phyloP scores from a whole-genome alignment of 768 basidiomycete genomes.

The Coprinopsis strossmayeri region DNA sequence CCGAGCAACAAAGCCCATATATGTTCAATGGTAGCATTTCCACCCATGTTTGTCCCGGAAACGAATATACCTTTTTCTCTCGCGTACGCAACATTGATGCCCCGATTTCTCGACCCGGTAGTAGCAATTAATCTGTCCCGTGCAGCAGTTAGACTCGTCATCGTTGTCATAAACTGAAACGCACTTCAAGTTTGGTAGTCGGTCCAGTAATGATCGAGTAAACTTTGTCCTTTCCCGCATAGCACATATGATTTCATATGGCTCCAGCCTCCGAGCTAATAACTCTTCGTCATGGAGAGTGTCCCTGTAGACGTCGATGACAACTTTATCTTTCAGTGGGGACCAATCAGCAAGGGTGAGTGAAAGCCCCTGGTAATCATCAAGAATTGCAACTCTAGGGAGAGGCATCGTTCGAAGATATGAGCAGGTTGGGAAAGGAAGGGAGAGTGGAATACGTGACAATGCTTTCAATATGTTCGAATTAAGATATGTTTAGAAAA shows the following conservation, averaged over 20 bases:
- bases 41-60: constrained; percentile 37
- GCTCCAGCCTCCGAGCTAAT: constrained; percentile 40
- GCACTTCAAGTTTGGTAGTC: constrained; percentile 49
- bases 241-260: constrained; percentile 52
- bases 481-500: no score
- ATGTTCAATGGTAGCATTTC: constrained; percentile 52
- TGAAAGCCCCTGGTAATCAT: constrained; percentile 54
- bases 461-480: neutral
- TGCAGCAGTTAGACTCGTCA: neutral
- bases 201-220: constrained; percentile 37
- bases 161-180: constrained; percentile 3
- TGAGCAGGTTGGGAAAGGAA: neutral
- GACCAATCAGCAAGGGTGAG: constrained; percentile 52
- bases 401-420: neutral
- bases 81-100: constrained; percentile 43
- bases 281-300: constrained; percentile 46
- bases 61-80: constrained; percentile 44
- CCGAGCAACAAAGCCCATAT: constrained; percentile 59
- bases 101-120: constrained; percentile 43
- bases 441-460: neutral
- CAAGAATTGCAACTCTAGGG: constrained; percentile 45
- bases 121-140: constrained; percentile 51
- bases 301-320: constrained; percentile 43
- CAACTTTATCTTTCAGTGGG: constrained; percentile 26
- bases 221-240: constrained; percentile 68